Percentiles rank a stretch among this genome's conserved stretches.
These are phyloP conservation scores for Daldinia concentrica DNA, from an alignment of 495 filamentous ascomycete species.

Conservation along the genomic window DNA sequence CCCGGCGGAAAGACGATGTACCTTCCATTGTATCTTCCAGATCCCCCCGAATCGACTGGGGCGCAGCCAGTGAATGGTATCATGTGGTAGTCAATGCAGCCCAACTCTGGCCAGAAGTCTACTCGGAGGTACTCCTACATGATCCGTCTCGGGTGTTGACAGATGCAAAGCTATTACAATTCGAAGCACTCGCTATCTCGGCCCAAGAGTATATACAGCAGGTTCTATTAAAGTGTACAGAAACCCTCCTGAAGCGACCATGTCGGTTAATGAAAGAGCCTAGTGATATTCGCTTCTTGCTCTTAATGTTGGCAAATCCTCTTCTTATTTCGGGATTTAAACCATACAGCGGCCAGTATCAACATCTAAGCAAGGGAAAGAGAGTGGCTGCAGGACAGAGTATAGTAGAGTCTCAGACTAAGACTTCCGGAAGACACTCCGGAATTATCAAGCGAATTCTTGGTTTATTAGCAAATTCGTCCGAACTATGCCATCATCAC, in stretches of 20 bases:
- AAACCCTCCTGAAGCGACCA: constrained; percentile 86
- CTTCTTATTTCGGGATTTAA: constrained; percentile 64
- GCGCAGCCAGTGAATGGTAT: constrained; percentile 78
- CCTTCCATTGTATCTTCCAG: constrained; percentile 63
- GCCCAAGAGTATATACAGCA: constrained; percentile 74
- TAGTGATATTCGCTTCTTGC: constrained; percentile 78
- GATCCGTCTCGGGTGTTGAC: constrained; percentile 53
- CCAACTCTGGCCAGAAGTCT: constrained; percentile 65
- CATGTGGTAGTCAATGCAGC: constrained; percentile 68
- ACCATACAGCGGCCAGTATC: constrained; percentile 46
- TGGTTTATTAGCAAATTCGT: constrained; percentile 79
- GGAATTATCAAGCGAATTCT: constrained; percentile 87
- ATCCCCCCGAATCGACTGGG: constrained; percentile 81
- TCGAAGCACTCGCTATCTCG: constrained; percentile 70
- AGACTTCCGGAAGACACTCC: constrained; percentile 64
- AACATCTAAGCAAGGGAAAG: constrained; percentile 44
- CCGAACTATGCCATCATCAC: constrained; percentile 80
- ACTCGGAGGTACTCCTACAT: constrained; percentile 53
- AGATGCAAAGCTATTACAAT: constrained; percentile 51
- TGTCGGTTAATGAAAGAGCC: constrained; percentile 73
- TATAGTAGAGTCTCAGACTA: constrained; percentile 37
- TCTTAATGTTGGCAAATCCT: constrained; percentile 88
- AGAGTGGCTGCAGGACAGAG: constrained; percentile 36
- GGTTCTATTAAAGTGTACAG: constrained; percentile 81
- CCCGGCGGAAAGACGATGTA: constrained; percentile 48